phyloP scores from a whole-genome alignment of 2,329 filamentous ascomycete species.

The Fusarium sororula region DNA sequence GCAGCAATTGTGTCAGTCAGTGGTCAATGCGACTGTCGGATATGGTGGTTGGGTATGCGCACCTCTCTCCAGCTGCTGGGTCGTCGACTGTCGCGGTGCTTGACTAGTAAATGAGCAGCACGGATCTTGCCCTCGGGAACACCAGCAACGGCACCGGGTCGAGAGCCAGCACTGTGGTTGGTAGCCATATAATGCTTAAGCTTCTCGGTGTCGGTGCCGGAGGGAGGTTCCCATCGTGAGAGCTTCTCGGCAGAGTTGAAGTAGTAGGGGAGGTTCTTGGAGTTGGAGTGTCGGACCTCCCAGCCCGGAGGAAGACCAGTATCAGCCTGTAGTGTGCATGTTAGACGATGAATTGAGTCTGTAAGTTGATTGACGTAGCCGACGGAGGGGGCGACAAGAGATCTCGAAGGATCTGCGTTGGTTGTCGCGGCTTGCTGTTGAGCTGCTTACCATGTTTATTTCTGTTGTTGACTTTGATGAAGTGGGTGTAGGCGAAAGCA shows the following conservation, averaged over 20 bases:
- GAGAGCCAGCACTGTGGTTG: slow-evolving; percentile 74
- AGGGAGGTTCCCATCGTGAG: slow-evolving; percentile 94
- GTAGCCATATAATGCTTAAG: slow-evolving; percentile 94
- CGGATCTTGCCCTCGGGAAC: slow-evolving; percentile 84
- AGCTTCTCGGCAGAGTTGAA: slow-evolving; percentile 89
- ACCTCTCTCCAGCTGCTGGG: slow-evolving; percentile 92
- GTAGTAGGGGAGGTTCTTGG: slow-evolving; percentile 98
- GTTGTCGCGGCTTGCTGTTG: background rate
- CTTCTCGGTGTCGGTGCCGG: slow-evolving; percentile 87
- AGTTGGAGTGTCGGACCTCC: slow-evolving; percentile 98
- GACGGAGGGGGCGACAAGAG: background rate
- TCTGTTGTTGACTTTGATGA: background rate
- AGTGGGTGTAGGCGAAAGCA: background rate
- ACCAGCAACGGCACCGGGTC: slow-evolving; percentile 49
- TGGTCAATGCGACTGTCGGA: background rate
- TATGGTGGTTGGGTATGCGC: slow-evolving; percentile 19
- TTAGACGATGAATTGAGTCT: slow-evolving; percentile 8
- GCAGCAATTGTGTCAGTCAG: slow-evolving; percentile 1
- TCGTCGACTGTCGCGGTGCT: slow-evolving; percentile 87
- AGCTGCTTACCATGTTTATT: slow-evolving; percentile 28
- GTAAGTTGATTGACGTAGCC: background rate
- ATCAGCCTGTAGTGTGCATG: slow-evolving; percentile 61
- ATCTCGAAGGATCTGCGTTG: background rate
- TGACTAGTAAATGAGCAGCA: slow-evolving; percentile 90
- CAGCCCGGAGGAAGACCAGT: slow-evolving; percentile 85